Percentiles rank a stretch among this genome's conserved stretches.
Evolutionary conservation across 805 yeast genomes (phyloP).

Genomic region (Saturnispora sekii): DNA sequence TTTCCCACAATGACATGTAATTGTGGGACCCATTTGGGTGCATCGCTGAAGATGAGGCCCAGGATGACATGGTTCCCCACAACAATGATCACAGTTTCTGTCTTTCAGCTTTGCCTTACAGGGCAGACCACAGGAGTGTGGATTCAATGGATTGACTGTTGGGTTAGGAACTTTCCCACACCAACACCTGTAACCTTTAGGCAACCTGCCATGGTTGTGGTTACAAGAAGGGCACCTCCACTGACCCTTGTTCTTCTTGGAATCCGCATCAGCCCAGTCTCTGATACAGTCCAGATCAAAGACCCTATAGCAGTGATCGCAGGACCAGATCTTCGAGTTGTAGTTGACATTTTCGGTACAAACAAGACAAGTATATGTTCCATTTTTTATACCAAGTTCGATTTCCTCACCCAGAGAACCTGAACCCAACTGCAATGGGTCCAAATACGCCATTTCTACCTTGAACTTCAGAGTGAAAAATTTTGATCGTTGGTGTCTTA

Average conservation of each 20-base stretch:
- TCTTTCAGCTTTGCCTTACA: conserved; percentile 35
- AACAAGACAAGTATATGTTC: conserved; percentile 70
- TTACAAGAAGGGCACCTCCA: conserved; percentile 91
- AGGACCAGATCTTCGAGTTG: conserved; percentile 68
- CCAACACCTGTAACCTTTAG: conserved; percentile 69
- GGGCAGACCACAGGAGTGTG: conserved; percentile 85
- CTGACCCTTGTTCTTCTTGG: conserved; percentile 25
- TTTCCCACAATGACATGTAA: conserved; percentile 69
- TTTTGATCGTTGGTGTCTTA: no score
- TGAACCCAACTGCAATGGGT: background rate
- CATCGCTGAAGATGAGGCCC: conserved; percentile 76
- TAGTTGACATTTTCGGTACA: conserved; percentile 75
- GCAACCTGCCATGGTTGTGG: conserved; percentile 35
- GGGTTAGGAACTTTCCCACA: conserved; percentile 76
- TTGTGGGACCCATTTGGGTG: conserved; percentile 64
- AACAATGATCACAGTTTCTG: conserved; percentile 59
- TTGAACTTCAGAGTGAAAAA: no score
- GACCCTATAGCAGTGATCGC: conserved; percentile 67
- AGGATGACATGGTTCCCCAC: conserved; percentile 74
- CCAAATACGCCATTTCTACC: no score
- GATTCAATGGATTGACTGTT: conserved; percentile 42
- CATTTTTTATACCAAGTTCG: conserved; percentile 30
- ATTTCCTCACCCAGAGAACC: conserved; percentile 15
- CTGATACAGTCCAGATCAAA: conserved; percentile 78
- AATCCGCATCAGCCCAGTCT: conserved; percentile 67